Base-by-base conservation (phyloP, 2,329 filamentous ascomycete species). In the Teratosphaeria epicoccoides region DNA sequence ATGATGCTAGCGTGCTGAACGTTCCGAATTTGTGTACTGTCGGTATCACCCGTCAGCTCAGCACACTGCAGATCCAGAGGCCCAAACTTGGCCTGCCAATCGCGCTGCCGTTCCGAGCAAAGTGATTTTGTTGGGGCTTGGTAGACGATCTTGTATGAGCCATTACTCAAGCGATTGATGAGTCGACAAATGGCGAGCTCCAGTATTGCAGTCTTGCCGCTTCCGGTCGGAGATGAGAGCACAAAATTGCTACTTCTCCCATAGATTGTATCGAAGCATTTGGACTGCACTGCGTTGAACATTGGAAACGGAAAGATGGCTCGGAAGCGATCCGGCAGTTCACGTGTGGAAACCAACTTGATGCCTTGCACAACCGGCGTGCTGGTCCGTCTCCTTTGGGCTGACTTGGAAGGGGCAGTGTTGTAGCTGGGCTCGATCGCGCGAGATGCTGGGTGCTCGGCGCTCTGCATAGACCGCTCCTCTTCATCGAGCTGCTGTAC, bases 241-340 rank as follows among this genome's bases (percentile, higher is more conserved):
- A 93, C 85, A 12, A 93, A 74, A 57, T 94, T 95, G 65, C 88
- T 78, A 58, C 83, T 78, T 0, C 79, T 80, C 5, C 75, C 71
- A 64, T 87, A 91, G 0, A 87, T 75, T 0, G 74, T 66, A 0
- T 76, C 65, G 59, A 91, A 93, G 60, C 84, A 88, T 63, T 84
- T 88, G 0, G 88, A 93, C 62, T 94, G 88, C 0, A 91, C 78
- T 6, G 84, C 86, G 64, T 94, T 95, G 71, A 95, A 88, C 0
- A 85, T 68, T 1, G 81, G 77, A 57, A 85, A 93, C 0, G 82
- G 77, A 60, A 93, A 94, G 0, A 91, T 66, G 1, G 78, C 70
- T 22, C 81, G 79, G 57, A 88, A 81, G 33, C 77, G 79, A 67
- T 90, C 84, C 2, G 87, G 83, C 1, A 93, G 71, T 10, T 77